Evolutionary conservation across 495 filamentous ascomycete species (phyloP).

Genomic region (Cetradonia linearis): DNA sequence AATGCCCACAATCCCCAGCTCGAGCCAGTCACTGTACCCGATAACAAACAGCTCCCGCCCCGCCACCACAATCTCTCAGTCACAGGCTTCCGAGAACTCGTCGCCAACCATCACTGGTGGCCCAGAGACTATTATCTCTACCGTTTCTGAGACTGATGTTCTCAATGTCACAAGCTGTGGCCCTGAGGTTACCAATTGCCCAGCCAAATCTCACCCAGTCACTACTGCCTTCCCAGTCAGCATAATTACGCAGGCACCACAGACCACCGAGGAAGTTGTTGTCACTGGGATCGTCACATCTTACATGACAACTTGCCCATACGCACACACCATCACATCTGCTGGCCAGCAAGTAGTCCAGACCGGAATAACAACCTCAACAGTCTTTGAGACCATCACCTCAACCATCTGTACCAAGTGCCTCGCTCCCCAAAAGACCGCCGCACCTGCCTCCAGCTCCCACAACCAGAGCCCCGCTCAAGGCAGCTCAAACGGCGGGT

Average conservation of each 20-base stretch:
- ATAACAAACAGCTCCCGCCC: constrained; percentile 10
- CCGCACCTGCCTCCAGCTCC: background rate
- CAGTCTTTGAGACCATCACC: constrained; percentile 27
- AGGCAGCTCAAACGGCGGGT: background rate
- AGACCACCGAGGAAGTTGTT: constrained; percentile 14
- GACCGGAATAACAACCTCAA: constrained; percentile 17
- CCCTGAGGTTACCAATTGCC: constrained; percentile 34
- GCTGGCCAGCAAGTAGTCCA: constrained; percentile 15
- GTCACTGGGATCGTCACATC: constrained; percentile 16
- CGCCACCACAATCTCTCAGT: constrained; percentile 1
- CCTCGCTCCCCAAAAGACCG: constrained; percentile 10
- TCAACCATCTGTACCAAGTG: constrained; percentile 27
- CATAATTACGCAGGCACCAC: constrained; percentile 1
- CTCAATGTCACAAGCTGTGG: constrained; percentile 49
- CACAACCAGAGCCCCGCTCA: background rate
- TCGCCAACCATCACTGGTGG: background rate
- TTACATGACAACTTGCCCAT: constrained; percentile 21
- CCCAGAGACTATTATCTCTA: background rate
- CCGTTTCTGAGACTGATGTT: constrained; percentile 42
- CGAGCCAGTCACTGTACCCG: constrained; percentile 4
- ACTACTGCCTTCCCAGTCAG: background rate
- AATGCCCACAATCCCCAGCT: background rate
- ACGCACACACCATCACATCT: constrained; percentile 14
- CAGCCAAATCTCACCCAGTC: constrained; percentile 10
- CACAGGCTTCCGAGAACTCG: background rate